These are phyloP conservation scores for Penicillium hordei DNA, from an alignment of 2,329 filamentous ascomycete genomes.

Conservation along the genomic window DNA sequence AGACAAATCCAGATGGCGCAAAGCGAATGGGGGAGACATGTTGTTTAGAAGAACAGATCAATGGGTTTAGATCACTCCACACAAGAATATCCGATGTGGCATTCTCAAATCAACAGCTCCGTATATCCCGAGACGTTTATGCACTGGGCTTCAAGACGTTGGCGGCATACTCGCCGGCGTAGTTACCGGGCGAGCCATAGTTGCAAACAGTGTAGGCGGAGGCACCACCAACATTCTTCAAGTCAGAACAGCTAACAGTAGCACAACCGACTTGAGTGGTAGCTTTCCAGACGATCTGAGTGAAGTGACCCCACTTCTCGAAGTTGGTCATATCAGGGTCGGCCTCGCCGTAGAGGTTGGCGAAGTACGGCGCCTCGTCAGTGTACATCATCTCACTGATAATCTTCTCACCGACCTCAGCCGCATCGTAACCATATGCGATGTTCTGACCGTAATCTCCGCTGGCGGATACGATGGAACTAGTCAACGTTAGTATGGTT, in stretches of 20 bases:
- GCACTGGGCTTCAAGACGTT: conserved; percentile 52
- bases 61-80: neutral
- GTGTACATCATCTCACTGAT: conserved; percentile 83
- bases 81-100: neutral
- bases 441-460: conserved; percentile 83
- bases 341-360: conserved; percentile 57
- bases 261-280: conserved; percentile 65
- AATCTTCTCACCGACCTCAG: conserved; percentile 65
- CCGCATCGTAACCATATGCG: conserved; percentile 62
- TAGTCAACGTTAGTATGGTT: conserved; percentile 16
- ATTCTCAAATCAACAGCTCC: conserved; percentile 1
- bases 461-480: conserved; percentile 55
- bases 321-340: conserved; percentile 64
- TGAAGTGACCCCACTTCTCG: conserved; percentile 70
- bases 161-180: conserved; percentile 51
- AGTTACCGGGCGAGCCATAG: conserved; percentile 72
- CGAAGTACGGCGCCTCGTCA: conserved; percentile 64
- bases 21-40: neutral
- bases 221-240: conserved; percentile 45
- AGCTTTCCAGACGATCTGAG: conserved; percentile 70
- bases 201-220: conserved; percentile 85
- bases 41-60: neutral
- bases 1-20: neutral
- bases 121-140: conserved; percentile 13
- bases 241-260: conserved; percentile 46